Percentiles rank a stretch among this genome's conserved stretches.
These are phyloP conservation scores for Penicillium polonicum DNA, from an alignment of 2,329 filamentous ascomycete genomes.

Conservation along the genomic window DNA sequence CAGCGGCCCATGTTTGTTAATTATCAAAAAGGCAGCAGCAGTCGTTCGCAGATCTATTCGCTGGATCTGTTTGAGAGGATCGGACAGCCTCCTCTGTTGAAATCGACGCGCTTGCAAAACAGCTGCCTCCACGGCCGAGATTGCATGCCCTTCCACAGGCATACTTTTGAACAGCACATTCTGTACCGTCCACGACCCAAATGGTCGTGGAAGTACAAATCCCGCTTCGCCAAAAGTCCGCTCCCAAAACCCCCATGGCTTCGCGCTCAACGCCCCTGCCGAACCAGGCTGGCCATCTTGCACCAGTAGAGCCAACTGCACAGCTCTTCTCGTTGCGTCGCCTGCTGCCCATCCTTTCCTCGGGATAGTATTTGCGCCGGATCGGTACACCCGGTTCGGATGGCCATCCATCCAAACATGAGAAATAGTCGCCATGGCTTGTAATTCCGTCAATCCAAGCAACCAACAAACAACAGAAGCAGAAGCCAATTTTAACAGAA, in stretches of 20 bases:
- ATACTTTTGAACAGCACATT: constrained; percentile 30
- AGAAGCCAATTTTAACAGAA: constrained; percentile 45
- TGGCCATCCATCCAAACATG: constrained; percentile 44
- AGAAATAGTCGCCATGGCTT: constrained; percentile 38
- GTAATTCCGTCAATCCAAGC: constrained; percentile 34
- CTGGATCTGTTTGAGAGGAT: constrained; percentile 21
- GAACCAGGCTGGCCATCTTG: constrained; percentile 31
- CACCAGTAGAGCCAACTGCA: constrained; percentile 38
- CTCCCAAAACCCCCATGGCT: constrained; percentile 40
- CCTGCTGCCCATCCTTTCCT: constrained; percentile 47
- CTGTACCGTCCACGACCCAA: constrained; percentile 24
- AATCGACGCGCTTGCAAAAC: constrained; percentile 21
- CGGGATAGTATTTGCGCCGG: constrained; percentile 36
- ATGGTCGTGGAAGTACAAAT: constrained; percentile 20
- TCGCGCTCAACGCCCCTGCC: constrained; percentile 30
- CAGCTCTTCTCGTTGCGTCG: constrained; percentile 43
- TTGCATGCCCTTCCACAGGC: constrained; percentile 36
- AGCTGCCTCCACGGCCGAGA: constrained; percentile 36
- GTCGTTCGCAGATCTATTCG: constrained; percentile 32
- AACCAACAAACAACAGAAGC: constrained; percentile 41
- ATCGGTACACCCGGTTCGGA: constrained; percentile 37
- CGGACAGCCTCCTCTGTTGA: constrained; percentile 8
- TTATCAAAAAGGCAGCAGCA: constrained; percentile 32
- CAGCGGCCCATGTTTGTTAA: constrained; percentile 33
- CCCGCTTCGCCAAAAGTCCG: constrained; percentile 20